Evolutionary conservation across 768 basidiomycete species (phyloP).

Genomic region (Pisolithus microcarpus): DNA sequence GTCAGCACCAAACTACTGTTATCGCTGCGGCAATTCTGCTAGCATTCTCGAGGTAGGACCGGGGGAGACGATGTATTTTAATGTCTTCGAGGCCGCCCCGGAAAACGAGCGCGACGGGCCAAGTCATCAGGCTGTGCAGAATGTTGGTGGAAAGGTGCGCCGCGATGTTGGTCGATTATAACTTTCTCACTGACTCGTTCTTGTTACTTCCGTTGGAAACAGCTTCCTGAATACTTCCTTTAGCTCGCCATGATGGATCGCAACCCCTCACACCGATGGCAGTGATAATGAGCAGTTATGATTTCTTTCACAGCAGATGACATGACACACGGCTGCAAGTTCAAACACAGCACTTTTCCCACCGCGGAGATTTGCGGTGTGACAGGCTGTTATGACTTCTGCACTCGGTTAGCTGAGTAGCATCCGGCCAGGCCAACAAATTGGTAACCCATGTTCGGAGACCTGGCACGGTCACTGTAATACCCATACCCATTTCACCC

Average conservation of each 20-base stretch:
- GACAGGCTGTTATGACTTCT: too few species aligned
- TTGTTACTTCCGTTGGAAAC: constrained; percentile 2
- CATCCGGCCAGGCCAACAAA: too few species aligned
- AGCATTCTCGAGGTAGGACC: constrained; percentile 95
- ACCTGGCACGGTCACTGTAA: too few species aligned
- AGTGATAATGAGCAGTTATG: too few species aligned
- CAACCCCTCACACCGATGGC: too few species aligned
- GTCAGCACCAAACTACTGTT: constrained; percentile 99
- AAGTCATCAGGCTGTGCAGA: constrained; percentile 67
- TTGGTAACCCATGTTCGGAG: too few species aligned
- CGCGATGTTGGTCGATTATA: not conserved
- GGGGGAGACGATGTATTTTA: constrained; percentile 83
- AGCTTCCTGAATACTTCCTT: constrained; percentile 81
- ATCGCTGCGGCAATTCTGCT: constrained; percentile 95
- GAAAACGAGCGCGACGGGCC: constrained; percentile 96
- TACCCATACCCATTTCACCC: too few species aligned
- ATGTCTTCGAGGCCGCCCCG: constrained; percentile 97
- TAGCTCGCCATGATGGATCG: constrained; percentile 25
- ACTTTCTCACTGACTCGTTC: not conserved
- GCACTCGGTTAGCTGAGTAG: too few species aligned
- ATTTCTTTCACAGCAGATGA: too few species aligned
- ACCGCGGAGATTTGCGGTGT: too few species aligned
- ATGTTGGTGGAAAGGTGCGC: constrained; percentile 61
- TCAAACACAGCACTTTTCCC: too few species aligned
- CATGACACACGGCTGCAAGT: too few species aligned